Evolutionary conservation across 495 filamentous ascomycete genomes (phyloP), one percentile per base, ranked within the genome.

Genomic region (Coniosporium apollinis): DNA sequence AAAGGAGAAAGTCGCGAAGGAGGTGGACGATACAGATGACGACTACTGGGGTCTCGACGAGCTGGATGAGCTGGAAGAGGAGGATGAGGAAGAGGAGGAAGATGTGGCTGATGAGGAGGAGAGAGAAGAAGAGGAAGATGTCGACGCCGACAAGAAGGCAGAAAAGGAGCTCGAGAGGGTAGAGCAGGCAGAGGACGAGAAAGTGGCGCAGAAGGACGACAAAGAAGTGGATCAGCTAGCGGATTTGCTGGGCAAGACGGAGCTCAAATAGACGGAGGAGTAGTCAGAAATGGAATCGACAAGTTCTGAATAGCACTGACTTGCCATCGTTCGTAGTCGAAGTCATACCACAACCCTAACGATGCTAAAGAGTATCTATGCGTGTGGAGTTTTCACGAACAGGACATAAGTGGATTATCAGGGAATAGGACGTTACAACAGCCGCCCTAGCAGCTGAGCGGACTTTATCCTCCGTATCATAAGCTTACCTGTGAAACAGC

Each of bases 11-110:
- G 63, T 65, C 22, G 74, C 80, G 55, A 72, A 76, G 44, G 62
- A 70, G 40, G 60, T 73, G 37, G 67, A 60, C 11, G 69, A 65
- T 19, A 66, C 72, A 20, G 51, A 75, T 17, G 53, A 72, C 18
- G 49, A 63, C 11, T 51, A 56, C n/a, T 91, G 83, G 84, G 84
- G 84, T 22, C 42, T 91, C 18, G 84, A 92, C 54, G 79, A 80
- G 48, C 64, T 92, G 32, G 77, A 78, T 48, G 82, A 89, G 45
- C 66, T 89, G 4, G 82, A 86, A 49, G 75, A 80, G 30, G 70
- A 72, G n/a, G 57, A 54, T 28, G 67, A 76, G 2, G 69, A 79
- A 4, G 79, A 82, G 15, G 77, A 80, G 19, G 74, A 56, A n/a
- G 56, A 59, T 6, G 55, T 48, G 8, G 45, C 44, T 14, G 47